Conservation (phyloP, 2,329 filamentous ascomycete genomes). For the Fusarium humuli region DNA sequence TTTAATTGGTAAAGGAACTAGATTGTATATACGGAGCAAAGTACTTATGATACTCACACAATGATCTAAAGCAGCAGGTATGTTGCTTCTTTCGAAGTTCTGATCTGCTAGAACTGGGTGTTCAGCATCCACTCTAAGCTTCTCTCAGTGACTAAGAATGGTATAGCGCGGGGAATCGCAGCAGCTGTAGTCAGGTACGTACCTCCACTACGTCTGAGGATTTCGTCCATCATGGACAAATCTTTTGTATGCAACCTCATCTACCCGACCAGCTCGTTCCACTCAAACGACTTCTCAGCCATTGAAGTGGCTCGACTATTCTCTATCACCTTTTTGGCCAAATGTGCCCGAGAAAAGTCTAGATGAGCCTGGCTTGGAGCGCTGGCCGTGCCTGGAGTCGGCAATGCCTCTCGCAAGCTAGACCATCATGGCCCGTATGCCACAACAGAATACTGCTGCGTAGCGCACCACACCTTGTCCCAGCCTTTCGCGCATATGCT, state of each 20-base stretch:
- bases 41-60: not conserved
- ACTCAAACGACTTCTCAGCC: conserved; percentile 6
- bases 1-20: not conserved
- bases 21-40: not conserved
- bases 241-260: conserved; percentile 11
- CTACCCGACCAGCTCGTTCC: conserved; percentile 7
- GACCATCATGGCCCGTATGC: conserved; percentile 33
- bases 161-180: conserved; percentile 3
- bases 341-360: conserved; percentile 41
- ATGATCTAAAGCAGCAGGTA: not conserved
- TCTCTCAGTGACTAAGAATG: not conserved
- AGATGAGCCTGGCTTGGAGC: conserved; percentile 55
- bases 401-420: conserved; percentile 47
- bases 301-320: conserved; percentile 9
- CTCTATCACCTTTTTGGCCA: conserved; percentile 19
- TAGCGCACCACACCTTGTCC: not conserved
- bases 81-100: not conserved
- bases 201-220: conserved; percentile 25
- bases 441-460: conserved; percentile 14
- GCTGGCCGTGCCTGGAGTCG: conserved; percentile 54
- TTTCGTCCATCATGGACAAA: conserved; percentile 36
- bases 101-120: not conserved
- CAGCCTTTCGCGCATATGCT: conserved; percentile 17
- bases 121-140: not conserved
- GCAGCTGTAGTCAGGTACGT: conserved; percentile 18